Evolutionary conservation across 495 filamentous ascomycete species (phyloP), one percentile per base, ranked within the genome.

Genomic region (Xylaria nigripes): DNA sequence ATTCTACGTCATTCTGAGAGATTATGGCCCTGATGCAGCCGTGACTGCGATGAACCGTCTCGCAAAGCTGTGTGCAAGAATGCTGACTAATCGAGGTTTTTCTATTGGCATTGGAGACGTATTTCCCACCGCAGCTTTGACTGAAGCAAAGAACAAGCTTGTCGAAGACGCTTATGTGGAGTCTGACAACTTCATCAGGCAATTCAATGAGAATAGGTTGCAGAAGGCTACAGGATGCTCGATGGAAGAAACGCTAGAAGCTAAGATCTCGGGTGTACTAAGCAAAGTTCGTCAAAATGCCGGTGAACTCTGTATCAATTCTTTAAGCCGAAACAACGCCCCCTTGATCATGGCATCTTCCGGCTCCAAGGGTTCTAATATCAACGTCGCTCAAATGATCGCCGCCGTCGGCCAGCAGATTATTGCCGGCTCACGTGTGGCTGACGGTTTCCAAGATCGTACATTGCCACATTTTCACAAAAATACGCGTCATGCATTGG

Each of bases 301-400:
- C 47, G 93, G 92, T 75, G 82, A 90, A 52, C 85, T 89, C 56
- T 97, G 94, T 80, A 90, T 96, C 64, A 78, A 77, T 13, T 88
- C 90, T 48, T 77, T 98, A 49, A 93, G 88, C 73, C 86, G 82
- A 55, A 90, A 89, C 74, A 98, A 98, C 63, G 85, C 93, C 2
- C 90, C 93, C 9, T 74, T 96, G 61, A 86, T 95, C 74, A 98
- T 98, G 93, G 93, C 93, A 44, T 94, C 86, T 42, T 96, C 88
- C 8, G 93, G 93, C 29, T 96, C 93, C 34, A 98, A 98, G 70
- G 81, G 93, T 62, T 95, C 90, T 2, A 86, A 85, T 64, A 95
- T 97, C 77, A 98, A 98, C 75, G 93, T 98, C 45, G 92, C 94
- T 22, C 93, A 98, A 74, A 98, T 98, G 93, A 85, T 97, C 67